Conservation (phyloP, 352 stramenopile genomes). For the Globisporangium acanthophoron region DNA sequence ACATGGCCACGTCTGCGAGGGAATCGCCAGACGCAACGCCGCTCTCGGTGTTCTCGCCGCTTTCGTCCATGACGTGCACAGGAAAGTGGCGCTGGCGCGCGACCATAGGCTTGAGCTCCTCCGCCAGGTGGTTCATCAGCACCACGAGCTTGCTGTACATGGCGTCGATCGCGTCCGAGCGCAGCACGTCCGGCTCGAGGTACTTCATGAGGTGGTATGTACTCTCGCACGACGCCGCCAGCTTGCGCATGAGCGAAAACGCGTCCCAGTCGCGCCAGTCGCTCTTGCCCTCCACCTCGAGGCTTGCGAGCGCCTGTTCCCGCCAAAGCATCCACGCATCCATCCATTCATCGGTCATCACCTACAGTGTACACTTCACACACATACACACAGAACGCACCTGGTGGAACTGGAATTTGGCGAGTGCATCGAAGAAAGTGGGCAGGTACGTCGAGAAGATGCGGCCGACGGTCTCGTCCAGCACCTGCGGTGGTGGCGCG, state of each 20-base stretch:
- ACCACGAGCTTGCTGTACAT: constrained; percentile 60
- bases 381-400: constrained; percentile 9
- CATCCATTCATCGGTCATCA: neutral
- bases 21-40: constrained; percentile 1
- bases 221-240: constrained; percentile 61
- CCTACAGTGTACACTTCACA: neutral
- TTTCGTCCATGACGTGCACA: constrained; percentile 12
- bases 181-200: constrained; percentile 40
- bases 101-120: constrained; percentile 47
- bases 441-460: constrained; percentile 51
- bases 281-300: constrained; percentile 34
- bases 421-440: constrained; percentile 53
- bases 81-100: constrained; percentile 22
- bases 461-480: constrained; percentile 42
- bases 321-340: neutral
- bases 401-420: constrained; percentile 61
- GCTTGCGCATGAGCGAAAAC: constrained; percentile 49
- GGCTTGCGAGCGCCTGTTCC: constrained; percentile 27
- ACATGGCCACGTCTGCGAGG: constrained; percentile 32
- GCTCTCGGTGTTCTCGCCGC: neutral
- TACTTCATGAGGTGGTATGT: constrained; percentile 74
- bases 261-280: constrained; percentile 48
- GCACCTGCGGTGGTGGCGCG: constrained; percentile 6
- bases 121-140: constrained; percentile 50
- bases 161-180: constrained; percentile 49